Evolutionary conservation across 2,329 filamentous ascomycete genomes (phyloP), one percentile per base, ranked within the genome.

Genomic region (Paramyrothecium sp.): DNA sequence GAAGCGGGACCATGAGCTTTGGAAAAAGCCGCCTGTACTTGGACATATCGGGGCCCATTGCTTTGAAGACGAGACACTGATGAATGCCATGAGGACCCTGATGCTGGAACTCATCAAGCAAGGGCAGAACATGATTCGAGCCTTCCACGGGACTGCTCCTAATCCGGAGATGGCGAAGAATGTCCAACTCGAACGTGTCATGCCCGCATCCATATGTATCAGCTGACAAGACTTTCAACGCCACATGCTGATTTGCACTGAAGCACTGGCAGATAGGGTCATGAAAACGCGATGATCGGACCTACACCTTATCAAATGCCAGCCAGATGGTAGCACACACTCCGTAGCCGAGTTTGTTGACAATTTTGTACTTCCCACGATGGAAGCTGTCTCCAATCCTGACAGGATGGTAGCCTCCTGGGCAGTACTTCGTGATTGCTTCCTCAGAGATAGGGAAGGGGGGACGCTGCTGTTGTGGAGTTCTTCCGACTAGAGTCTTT

Each of bases 341-440:
- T 13, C 66, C 65, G 51, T 66, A 65, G 17, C 64, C 64, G 7
- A 69, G 63, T 54, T 69, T 69, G n/a, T 58, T 63, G n/a, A 69
- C 51, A n/a, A 67, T 53, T 33, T 55, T 54, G 48, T 69, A 69
- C 38, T 74, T 71, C 10, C 58, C 60, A 4, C 53, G 13, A 7
- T 57, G 23, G 56, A 66, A 66, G 4, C 58, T 11, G 48, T 69
- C 67, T 17, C 63, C 63, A 5, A 68, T 51, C 34, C 58, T 55
- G 21, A 67, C 60, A 34, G 65, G 64, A 22, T 68, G 64, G 20
- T 63, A 60, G 4, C 63, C 62, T 3, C 67, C 65, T 2, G 50
- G 58, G 34, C 59, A 58, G 26, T 69, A 69, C 3, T 57, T 59
- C 5, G 54, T 22, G 2, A 54, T 26, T 51, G 38, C 59, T 22